Conservation (phyloP, 1,284 basidiomycete species). For the Cerrena zonata region DNA sequence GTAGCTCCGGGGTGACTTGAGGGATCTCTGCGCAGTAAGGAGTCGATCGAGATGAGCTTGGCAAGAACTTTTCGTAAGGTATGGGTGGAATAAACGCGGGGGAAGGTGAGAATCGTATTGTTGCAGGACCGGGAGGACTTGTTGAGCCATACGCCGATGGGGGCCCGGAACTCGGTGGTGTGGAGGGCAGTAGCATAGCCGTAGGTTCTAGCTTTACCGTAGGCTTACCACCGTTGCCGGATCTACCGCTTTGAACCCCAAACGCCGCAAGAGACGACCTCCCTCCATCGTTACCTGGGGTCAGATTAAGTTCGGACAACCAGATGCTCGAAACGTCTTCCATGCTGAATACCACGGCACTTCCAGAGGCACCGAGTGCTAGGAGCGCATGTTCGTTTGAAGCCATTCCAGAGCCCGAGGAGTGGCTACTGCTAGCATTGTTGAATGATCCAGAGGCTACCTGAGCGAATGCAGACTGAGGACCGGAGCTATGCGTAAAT, state of each 20-base stretch:
- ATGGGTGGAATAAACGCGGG: slow-evolving; percentile 17
- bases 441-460: slow-evolving; percentile 12
- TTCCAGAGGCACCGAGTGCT: slow-evolving; percentile 36
- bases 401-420: slow-evolving; percentile 18
- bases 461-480: slow-evolving; percentile 5
- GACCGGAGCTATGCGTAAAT: slow-evolving; percentile 2
- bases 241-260: slow-evolving; percentile 10
- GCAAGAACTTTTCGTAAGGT: slow-evolving; percentile 14
- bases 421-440: slow-evolving; percentile 2
- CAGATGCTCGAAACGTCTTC: slow-evolving; percentile 56
- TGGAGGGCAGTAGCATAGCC: slow-evolving; percentile 26
- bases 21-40: slow-evolving; percentile 18
- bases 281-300: slow-evolving; percentile 9
- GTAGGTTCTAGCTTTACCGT: slow-evolving; percentile 46
- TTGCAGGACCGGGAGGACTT: background rate
- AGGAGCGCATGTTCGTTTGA: slow-evolving; percentile 38
- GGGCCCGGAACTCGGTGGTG: slow-evolving; percentile 6
- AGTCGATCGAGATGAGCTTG: slow-evolving; percentile 14
- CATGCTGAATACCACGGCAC: slow-evolving; percentile 48
- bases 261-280: slow-evolving; percentile 8
- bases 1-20: slow-evolving; percentile 34
- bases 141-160: background rate
- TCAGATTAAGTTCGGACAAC: slow-evolving; percentile 32
- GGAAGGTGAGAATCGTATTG: background rate
- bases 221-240: slow-evolving; percentile 11